A percentile compares a stretch with the other conserved stretches of the same genome.
These are phyloP conservation scores for Crucibulum parvulum DNA, from an alignment of 1,284 basidiomycete species.

Conservation along the genomic window DNA sequence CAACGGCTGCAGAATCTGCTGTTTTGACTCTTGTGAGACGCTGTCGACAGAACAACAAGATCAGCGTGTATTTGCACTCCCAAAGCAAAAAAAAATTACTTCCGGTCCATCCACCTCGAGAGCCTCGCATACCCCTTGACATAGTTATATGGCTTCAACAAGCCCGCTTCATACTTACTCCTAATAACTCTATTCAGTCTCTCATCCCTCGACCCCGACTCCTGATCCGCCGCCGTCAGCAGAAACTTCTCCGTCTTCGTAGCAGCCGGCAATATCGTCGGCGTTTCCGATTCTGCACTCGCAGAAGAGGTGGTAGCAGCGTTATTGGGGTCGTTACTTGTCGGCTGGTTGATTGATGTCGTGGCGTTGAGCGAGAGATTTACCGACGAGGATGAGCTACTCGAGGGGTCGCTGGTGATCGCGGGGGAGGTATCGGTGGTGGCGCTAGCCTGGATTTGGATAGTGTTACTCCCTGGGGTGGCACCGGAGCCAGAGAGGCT, in stretches of 20 bases:
- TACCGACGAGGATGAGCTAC: background rate
- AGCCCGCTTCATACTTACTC: constrained; percentile 96
- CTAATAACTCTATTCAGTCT: constrained; percentile 92
- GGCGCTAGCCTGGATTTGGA: constrained; percentile 8
- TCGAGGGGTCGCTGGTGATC: constrained; percentile 14
- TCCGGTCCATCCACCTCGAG: constrained; percentile 67
- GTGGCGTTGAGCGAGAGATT: background rate
- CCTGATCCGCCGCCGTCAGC: constrained; percentile 95
- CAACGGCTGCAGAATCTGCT: constrained; percentile 89
- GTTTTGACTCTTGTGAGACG: constrained; percentile 88
- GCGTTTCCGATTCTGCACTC: constrained; percentile 17
- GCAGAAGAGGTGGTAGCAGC: constrained; percentile 13
- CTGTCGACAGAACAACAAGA: background rate
- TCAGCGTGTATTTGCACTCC: background rate
- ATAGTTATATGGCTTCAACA: constrained; percentile 96
- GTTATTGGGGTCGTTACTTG: background rate
- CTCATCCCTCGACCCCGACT: constrained; percentile 89
- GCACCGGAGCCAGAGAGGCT: constrained; percentile 7
- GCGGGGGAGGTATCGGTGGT: background rate
- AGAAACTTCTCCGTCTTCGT: constrained; percentile 89
- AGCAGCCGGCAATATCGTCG: constrained; percentile 65
- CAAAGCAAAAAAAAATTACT: constrained; percentile 50
- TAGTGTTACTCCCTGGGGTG: constrained; percentile 3
- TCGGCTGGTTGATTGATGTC: background rate
- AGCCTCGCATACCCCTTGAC: constrained; percentile 92